Base-by-base conservation (phyloP, 257 asterid species). In the Thymus quinquecostatus region DNA sequence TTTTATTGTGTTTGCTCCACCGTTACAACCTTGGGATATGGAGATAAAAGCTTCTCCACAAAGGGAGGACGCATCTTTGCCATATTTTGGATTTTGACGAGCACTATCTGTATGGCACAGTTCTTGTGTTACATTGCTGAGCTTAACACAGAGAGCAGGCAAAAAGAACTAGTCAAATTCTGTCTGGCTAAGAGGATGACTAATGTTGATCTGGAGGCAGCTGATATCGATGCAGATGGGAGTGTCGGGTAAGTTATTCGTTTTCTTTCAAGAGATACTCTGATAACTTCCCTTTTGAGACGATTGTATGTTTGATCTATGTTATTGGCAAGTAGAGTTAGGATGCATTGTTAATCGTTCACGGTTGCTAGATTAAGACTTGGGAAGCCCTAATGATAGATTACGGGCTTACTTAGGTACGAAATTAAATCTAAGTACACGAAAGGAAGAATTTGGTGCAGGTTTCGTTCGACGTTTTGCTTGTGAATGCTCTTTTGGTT, bases 41-140 rank as follows among this genome's bases (percentile, higher is more conserved):
- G 99, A 64, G 99, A 95, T 73, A 83, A 84, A 63, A 92, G 96
- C 82, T 95, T 95, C 83, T 84, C 99, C 12, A 88, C 96, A 3
- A 80, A 79, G 76, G 86, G 79, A 27, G 99, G 99, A 10, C 98
- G 98, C 1, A 9, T 92, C 43, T 89, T 95, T 45, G 96, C 98
- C 2, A 78, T 86, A 71, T 84, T 89, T 70, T 95, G 99, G 97
- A 92, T 95, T 63, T 82, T 95, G 80, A 62, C 84, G 0, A 79
- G 97, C 68, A 89, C 99, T 1, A 71, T 95, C 36, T 84, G 92
- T 72, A 74, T 95, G 80, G 97, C 94, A 44, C 97, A 80, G 78
- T 80, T 89, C 60, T 80, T 95, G 71, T 85, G 91, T 21, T 92
- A 86, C 41, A 33, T 88, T 2, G 91, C 96, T 1, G 99, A 95